phyloP scores from a whole-genome alignment of 495 filamentous ascomycete species.

The Penicillium canariense region DNA sequence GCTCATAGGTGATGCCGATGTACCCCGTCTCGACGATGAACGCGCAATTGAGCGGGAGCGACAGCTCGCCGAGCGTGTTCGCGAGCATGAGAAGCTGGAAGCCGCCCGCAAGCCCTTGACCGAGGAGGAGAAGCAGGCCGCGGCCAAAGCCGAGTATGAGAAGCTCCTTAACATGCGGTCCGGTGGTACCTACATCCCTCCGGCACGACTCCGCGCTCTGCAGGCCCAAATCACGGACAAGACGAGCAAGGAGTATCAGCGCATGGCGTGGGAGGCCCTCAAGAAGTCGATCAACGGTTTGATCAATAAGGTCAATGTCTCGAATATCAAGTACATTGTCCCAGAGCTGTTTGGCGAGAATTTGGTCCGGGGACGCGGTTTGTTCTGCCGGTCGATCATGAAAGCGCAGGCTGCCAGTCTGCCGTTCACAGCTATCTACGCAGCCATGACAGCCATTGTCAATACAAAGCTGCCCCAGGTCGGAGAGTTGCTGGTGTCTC shows the following conservation, averaged over 20 bases:
- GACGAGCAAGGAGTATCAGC: constrained; percentile 93
- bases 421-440: constrained; percentile 93
- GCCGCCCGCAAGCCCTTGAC: constrained; percentile 59
- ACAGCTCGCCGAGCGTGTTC: constrained; percentile 59
- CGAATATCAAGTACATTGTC: constrained; percentile 96
- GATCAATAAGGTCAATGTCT: constrained; percentile 97
- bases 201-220: constrained; percentile 82
- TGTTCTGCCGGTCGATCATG: constrained; percentile 95
- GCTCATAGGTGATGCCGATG: constrained; percentile 31
- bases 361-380: constrained; percentile 79
- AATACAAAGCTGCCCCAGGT: constrained; percentile 96
- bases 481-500: constrained; percentile 82
- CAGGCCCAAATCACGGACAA: constrained; percentile 98
- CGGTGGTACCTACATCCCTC: constrained; percentile 94
- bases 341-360: constrained; percentile 96
- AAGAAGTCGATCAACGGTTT: constrained; percentile 99
- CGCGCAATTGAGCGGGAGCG: constrained; percentile 59
- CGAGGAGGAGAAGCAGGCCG: constrained; percentile 78
- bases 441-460: constrained; percentile 91
- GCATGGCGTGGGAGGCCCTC: constrained; percentile 97
- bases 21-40: constrained; percentile 53
- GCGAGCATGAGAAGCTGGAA: constrained; percentile 53
- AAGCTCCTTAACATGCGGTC: constrained; percentile 86
- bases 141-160: constrained; percentile 86
- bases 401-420: constrained; percentile 96